Percentiles rank a stretch among this genome's conserved stretches.
Conservation (phyloP, 2,329 filamentous ascomycete species). For the Calonectria ilicicola region DNA sequence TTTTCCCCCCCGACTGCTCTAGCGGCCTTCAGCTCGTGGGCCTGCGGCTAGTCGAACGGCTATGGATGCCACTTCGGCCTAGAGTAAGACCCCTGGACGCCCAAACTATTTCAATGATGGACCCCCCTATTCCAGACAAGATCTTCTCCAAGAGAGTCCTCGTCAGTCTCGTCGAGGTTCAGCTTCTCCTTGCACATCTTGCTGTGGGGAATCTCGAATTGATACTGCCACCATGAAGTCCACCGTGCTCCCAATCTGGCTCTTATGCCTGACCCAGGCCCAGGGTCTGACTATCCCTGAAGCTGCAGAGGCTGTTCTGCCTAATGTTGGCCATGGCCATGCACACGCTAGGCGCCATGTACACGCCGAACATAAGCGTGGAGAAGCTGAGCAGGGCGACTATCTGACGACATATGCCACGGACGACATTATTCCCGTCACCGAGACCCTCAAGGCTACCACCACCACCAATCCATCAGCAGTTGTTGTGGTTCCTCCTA, state of each 20-base stretch:
- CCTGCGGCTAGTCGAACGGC: slow-evolving; percentile 36
- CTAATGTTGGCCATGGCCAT: slow-evolving; percentile 10
- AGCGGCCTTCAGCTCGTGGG: slow-evolving; percentile 34
- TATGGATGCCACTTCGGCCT: slow-evolving; percentile 23
- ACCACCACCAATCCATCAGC: slow-evolving; percentile 42
- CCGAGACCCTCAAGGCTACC: slow-evolving; percentile 40
- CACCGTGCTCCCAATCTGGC: slow-evolving; percentile 38
- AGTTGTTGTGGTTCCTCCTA: slow-evolving; percentile 43
- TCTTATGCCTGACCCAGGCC: slow-evolving; percentile 42
- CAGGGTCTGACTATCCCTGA: slow-evolving; percentile 38
- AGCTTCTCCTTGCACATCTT: slow-evolving; percentile 18
- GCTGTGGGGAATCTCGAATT: slow-evolving; percentile 12
- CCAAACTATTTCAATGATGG: slow-evolving; percentile 34
- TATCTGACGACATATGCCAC: slow-evolving; percentile 40
- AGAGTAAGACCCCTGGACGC: slow-evolving; percentile 21
- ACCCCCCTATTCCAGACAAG: slow-evolving; percentile 23
- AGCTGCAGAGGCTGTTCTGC: slow-evolving; percentile 6
- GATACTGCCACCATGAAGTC: slow-evolving; percentile 38
- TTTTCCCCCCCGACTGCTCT: slow-evolving; percentile 27
- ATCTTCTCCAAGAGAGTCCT: slow-evolving; percentile 22
- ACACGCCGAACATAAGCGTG: slow-evolving; percentile 34
- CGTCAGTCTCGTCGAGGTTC: slow-evolving; percentile 21
- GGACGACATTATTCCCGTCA: slow-evolving; percentile 44
- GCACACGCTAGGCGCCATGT: slow-evolving; percentile 17
- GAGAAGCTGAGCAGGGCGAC: slow-evolving; percentile 33